A percentile compares a stretch with the other conserved stretches of the same genome.
Conservation (phyloP, 2,329 filamentous ascomycete genomes). For the Hypoxylon sp. region DNA sequence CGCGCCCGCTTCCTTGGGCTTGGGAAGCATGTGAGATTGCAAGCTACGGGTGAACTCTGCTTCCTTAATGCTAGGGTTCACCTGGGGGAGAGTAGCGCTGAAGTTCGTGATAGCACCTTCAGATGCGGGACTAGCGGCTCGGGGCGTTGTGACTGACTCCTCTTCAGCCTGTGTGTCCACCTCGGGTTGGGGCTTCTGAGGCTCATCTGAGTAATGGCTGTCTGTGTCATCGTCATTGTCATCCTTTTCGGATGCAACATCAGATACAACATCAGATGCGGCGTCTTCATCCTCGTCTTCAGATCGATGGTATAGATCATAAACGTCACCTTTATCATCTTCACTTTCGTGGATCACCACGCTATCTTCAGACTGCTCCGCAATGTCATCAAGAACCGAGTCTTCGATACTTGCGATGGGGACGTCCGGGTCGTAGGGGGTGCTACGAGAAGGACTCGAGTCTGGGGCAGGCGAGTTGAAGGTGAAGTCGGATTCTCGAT, state of each 20-base stretch:
- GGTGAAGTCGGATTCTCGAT: conserved; percentile 68
- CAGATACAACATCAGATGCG: no score
- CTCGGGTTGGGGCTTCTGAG: conserved; percentile 38
- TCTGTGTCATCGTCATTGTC: conserved; percentile 60
- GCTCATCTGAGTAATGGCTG: conserved; percentile 64
- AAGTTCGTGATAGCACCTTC: conserved; percentile 45
- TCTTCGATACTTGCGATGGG: conserved; percentile 89
- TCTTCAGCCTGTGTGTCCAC: conserved; percentile 42
- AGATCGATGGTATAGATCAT: conserved; percentile 70
- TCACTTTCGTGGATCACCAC: conserved; percentile 74
- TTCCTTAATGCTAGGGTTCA: conserved; percentile 47
- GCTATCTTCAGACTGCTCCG: conserved; percentile 62
- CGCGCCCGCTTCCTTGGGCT: conserved; percentile 50
- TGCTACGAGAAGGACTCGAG: conserved; percentile 65
- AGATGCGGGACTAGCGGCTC: conserved; percentile 53
- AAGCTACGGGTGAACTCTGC: conserved; percentile 54
- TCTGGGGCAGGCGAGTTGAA: conserved; percentile 69
- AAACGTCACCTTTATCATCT: conserved; percentile 69
- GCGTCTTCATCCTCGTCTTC: conserved; percentile 45
- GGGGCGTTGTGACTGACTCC: conserved; percentile 62
- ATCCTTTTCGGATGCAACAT: conserved; percentile 41
- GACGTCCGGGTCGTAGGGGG: conserved; percentile 82
- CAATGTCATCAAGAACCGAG: conserved; percentile 61
- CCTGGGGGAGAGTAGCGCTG: conserved; percentile 51
- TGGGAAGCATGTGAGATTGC: conserved; percentile 58